These are phyloP conservation scores for Macrocybe sp. DNA, from an alignment of 1,284 basidiomycete species.

Conservation along the genomic window DNA sequence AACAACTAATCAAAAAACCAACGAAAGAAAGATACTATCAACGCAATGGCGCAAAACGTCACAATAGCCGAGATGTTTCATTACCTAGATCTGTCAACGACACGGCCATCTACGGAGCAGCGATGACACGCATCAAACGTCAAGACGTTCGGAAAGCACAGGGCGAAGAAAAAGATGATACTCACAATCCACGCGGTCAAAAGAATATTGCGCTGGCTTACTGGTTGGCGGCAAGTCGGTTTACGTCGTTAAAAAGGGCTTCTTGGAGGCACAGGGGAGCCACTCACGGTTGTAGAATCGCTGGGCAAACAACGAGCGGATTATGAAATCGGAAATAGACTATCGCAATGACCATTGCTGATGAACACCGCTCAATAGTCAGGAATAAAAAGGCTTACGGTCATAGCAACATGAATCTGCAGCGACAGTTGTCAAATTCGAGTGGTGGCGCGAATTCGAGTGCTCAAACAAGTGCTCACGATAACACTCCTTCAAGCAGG, in stretches of 20 bases:
- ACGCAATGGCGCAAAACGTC: not conserved
- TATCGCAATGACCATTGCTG: conserved; percentile 12
- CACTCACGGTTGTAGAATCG: conserved; percentile 37
- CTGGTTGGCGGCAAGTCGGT: conserved; percentile 18
- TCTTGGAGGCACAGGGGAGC: not conserved
- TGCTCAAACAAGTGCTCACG: conserved; percentile 24
- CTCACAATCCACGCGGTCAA: conserved; percentile 34
- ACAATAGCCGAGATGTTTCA: not conserved
- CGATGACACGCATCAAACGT: not conserved
- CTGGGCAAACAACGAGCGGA: conserved; percentile 39
- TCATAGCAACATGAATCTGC: conserved; percentile 40
- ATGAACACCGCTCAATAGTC: not conserved
- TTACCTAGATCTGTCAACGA: conserved; percentile 39
- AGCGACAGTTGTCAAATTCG: not conserved
- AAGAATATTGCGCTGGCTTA: conserved; percentile 34
- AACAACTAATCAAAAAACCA: conserved; percentile 22
- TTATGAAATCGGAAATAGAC: conserved; percentile 39
- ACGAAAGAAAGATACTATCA: not conserved
- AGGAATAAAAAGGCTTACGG: conserved; percentile 25
- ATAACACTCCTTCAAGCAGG: conserved; percentile 33
- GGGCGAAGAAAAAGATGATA: not conserved
- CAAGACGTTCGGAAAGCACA: too few species aligned
- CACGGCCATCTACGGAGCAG: conserved; percentile 28
- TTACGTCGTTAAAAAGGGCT: not conserved
- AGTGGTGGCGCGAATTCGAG: too few species aligned